A percentile compares a stretch with the other conserved stretches of the same genome.
phyloP scores from a whole-genome alignment of 257 asterid species.

The Capsicum chinense region DNA sequence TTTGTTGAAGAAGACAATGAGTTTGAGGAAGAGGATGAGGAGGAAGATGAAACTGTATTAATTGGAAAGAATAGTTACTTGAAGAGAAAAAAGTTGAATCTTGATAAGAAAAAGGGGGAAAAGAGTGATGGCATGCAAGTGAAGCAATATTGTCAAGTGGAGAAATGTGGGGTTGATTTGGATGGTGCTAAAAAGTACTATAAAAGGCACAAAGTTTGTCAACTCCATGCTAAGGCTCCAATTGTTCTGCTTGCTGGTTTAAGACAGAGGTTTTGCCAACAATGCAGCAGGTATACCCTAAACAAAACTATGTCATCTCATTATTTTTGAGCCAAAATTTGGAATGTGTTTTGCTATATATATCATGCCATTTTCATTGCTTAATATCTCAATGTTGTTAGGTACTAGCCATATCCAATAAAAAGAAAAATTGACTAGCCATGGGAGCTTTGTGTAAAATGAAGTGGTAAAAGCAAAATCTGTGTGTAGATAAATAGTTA shows the following conservation, averaged over 20 bases:
- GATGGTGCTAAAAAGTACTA: constrained; percentile 51
- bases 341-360: neutral
- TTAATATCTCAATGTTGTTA: neutral
- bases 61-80: constrained; percentile 28
- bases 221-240: constrained; percentile 61
- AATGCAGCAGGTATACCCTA: constrained; percentile 64
- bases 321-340: neutral
- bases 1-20: constrained; percentile 36
- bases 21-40: constrained; percentile 27
- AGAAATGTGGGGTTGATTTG: constrained; percentile 52
- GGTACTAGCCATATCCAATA: neutral
- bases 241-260: constrained; percentile 52
- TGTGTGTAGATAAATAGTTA: neutral
- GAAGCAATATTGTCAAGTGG: constrained; percentile 50
- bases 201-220: constrained; percentile 66
- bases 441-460: neutral
- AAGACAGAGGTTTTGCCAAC: constrained; percentile 69
- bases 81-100: constrained; percentile 47
- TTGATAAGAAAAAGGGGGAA: constrained; percentile 32
- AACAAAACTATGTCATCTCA: neutral
- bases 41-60: constrained; percentile 27
- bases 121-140: neutral
- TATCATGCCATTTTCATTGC: neutral
- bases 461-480: neutral
- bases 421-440: neutral